Conservation (phyloP, 2,329 filamentous ascomycete genomes). For the Hypoxylon sp. region DNA sequence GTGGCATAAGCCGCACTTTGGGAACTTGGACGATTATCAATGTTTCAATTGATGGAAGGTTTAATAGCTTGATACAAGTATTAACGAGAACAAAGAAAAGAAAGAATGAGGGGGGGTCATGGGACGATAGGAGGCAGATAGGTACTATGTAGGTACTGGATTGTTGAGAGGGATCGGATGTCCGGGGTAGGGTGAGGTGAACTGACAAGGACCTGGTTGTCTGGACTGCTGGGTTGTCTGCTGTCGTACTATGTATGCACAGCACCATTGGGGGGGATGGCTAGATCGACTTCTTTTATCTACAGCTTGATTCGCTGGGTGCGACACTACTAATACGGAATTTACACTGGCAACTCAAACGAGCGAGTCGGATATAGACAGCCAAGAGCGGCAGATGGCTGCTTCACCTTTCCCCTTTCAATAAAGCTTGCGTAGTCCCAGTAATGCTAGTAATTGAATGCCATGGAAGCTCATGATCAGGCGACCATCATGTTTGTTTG, state of each 20-base stretch:
- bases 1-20: constrained; percentile 6
- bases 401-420: constrained; percentile 26
- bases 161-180: constrained; percentile 46
- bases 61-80: constrained; percentile 37
- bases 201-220: constrained; percentile 35
- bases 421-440: constrained; percentile 27
- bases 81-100: constrained; percentile 31
- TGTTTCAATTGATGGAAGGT: constrained; percentile 20
- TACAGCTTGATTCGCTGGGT: constrained; percentile 40
- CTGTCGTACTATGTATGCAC: constrained; percentile 15
- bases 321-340: constrained; percentile 27
- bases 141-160: constrained; percentile 29
- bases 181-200: constrained; percentile 43
- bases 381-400: constrained; percentile 44
- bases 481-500: constrained; percentile 24
- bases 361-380: constrained; percentile 36
- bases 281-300: constrained; percentile 32
- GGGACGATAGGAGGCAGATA: constrained; percentile 18
- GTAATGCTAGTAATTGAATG: constrained; percentile 12
- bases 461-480: constrained; percentile 30
- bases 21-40: constrained; percentile 13
- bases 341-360: constrained; percentile 18
- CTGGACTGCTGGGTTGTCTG: constrained; percentile 14
- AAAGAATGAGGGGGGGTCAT: constrained; percentile 25
- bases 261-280: constrained; percentile 27